A percentile compares a stretch with the other conserved stretches of the same genome.
These are phyloP conservation scores for Trichocladium antarcticum DNA, from an alignment of 495 filamentous ascomycete species.

Conservation along the genomic window DNA sequence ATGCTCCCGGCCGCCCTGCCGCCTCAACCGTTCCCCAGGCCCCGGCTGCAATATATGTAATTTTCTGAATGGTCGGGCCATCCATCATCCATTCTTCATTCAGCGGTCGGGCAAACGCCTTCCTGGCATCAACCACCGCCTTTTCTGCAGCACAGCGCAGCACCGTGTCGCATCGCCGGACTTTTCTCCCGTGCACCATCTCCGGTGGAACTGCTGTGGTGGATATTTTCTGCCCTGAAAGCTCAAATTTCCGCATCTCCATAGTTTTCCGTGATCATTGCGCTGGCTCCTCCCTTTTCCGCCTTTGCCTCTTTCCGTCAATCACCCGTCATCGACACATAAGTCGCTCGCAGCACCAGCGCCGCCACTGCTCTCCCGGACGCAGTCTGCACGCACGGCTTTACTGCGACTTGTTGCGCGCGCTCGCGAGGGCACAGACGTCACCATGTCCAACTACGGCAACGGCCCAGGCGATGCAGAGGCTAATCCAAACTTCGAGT, in stretches of 20 bases:
- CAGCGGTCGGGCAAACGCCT: background rate
- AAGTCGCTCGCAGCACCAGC: too few relatives aligned
- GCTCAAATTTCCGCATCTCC: background rate
- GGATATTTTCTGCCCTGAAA: background rate
- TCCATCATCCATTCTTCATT: background rate
- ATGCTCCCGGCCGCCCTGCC: slow-evolving; percentile 1
- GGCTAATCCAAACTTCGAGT: slow-evolving; percentile 19
- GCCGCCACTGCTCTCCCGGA: too few relatives aligned
- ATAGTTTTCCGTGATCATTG: too few relatives aligned
- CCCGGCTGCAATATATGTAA: background rate
- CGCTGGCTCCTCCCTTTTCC: background rate
- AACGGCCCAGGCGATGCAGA: slow-evolving; percentile 20
- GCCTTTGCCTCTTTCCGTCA: background rate
- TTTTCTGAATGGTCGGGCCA: background rate
- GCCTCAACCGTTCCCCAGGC: background rate
- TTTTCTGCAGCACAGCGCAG: background rate
- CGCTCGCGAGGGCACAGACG: background rate
- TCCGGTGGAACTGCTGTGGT: background rate
- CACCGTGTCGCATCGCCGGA: background rate
- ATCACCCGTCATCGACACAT: slow-evolving; percentile 4
- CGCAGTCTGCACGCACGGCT: too few relatives aligned
- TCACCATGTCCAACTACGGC: slow-evolving; percentile 36
- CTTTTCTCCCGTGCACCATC: background rate
- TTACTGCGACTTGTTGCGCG: background rate
- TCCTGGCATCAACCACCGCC: background rate